These are phyloP conservation scores for Boechera retrofracta DNA, from an alignment of 345 rosid genomes.

Conservation along the genomic window DNA sequence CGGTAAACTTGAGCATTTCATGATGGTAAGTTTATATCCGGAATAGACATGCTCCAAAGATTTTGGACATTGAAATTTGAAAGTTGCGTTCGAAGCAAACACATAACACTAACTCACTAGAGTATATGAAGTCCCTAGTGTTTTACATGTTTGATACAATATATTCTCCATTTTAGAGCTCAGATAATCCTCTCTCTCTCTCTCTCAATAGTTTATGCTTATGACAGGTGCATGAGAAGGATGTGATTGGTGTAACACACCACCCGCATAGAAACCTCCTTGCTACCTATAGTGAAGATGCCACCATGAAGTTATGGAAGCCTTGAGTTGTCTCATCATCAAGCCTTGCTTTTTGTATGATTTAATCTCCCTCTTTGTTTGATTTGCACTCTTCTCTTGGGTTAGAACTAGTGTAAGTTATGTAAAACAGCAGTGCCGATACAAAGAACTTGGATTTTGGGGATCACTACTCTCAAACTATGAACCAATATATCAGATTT, in stretches of 20 bases:
- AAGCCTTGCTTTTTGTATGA: slow-evolving; percentile 16
- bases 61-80: not conserved
- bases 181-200: not conserved
- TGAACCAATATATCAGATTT: not conserved
- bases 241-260: slow-evolving; percentile 66
- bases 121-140: slow-evolving; percentile 1
- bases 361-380: not conserved
- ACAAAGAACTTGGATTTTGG: not conserved
- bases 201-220: not conserved
- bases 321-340: slow-evolving; percentile 43
- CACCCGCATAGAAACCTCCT: slow-evolving; percentile 79
- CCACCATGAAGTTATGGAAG: slow-evolving; percentile 79
- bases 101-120: not conserved
- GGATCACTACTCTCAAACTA: not conserved
- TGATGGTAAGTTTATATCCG: slow-evolving; percentile 64
- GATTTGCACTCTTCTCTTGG: slow-evolving; percentile 10
- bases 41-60: not conserved
- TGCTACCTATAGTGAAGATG: slow-evolving; percentile 77
- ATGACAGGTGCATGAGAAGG: slow-evolving; percentile 90
- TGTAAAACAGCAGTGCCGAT: slow-evolving; percentile 3
- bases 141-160: not conserved
- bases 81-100: slow-evolving; percentile 6
- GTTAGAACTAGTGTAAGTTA: slow-evolving; percentile 26
- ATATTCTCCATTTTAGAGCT: slow-evolving; percentile 1
- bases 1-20: slow-evolving; percentile 94